phyloP scores from a whole-genome alignment of 257 asterid genomes.

The Nicotiana attenuata region DNA sequence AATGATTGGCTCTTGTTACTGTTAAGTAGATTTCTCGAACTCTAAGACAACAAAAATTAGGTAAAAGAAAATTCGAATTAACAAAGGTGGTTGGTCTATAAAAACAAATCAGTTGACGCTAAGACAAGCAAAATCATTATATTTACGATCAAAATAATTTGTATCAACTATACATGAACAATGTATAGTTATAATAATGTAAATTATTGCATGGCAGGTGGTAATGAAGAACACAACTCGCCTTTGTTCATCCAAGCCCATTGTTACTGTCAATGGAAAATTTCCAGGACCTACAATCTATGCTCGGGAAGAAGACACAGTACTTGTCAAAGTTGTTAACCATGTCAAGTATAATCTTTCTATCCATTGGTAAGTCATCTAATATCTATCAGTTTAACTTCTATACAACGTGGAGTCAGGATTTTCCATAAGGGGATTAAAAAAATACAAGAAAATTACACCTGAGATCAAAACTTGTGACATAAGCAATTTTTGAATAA shows the following conservation, averaged over 20 bases:
- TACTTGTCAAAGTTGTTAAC: slow-evolving; percentile 67
- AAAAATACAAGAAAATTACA: neutral
- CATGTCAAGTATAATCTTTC: slow-evolving; percentile 81
- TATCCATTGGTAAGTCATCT: slow-evolving; percentile 61
- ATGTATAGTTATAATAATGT: neutral
- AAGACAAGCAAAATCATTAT: neutral
- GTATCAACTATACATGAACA: neutral
- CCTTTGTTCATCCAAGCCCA: slow-evolving; percentile 61
- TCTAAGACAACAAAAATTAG: neutral
- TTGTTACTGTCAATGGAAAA: slow-evolving; percentile 67
- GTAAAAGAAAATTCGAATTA: neutral
- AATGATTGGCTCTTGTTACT: no score
- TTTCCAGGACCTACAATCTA: slow-evolving; percentile 87
- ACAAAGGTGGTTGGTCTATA: neutral
- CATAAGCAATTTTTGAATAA: no score
- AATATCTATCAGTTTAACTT: no score
- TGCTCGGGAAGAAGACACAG: slow-evolving; percentile 75
- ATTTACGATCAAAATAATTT: neutral
- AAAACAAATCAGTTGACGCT: neutral
- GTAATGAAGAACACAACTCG: slow-evolving; percentile 56
- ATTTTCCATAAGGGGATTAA: neutral
- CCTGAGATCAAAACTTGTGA: neutral
- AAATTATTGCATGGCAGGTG: slow-evolving; percentile 40
- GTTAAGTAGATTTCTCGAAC: neutral
- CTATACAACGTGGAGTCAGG: no score